Conservation (phyloP, 2,329 filamentous ascomycete species). For the Acrodontium crateriforme region DNA sequence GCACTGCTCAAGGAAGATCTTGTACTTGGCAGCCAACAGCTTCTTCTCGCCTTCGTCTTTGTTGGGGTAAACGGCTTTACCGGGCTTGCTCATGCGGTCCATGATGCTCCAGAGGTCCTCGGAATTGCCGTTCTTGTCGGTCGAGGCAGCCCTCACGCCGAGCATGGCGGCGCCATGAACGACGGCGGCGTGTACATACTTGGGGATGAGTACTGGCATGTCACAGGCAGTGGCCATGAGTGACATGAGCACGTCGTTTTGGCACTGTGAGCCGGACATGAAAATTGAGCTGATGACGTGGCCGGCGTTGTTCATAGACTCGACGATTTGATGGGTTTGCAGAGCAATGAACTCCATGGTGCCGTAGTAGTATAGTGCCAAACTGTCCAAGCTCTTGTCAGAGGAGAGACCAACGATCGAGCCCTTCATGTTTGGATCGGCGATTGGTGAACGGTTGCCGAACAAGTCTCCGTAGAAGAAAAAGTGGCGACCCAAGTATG, state of each 20-base stretch:
- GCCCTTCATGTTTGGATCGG: conserved; percentile 85
- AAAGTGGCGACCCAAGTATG: conserved; percentile 80
- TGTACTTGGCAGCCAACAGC: conserved; percentile 77
- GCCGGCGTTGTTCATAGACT: conserved; percentile 81
- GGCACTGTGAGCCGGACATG: conserved; percentile 97
- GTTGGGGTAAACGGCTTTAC: conserved; percentile 65
- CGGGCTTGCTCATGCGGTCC: conserved; percentile 93
- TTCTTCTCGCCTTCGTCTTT: conserved; percentile 60
- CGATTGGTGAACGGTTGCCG: conserved; percentile 88
- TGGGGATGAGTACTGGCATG: conserved; percentile 86
- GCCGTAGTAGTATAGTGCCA: conserved; percentile 85
- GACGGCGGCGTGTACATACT: conserved; percentile 88
- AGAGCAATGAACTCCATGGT: conserved; percentile 98
- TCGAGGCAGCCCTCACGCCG: conserved; percentile 89
- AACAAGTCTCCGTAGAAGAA: conserved; percentile 99
- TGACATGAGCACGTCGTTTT: conserved; percentile 83
- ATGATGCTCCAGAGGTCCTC: conserved; percentile 93
- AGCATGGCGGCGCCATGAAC: conserved; percentile 98
- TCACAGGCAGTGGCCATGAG: conserved; percentile 81
- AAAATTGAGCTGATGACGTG: conserved; percentile 87
- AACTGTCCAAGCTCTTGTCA: conserved; percentile 73
- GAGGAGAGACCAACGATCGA: conserved; percentile 74
- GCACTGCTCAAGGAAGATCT: conserved; percentile 90
- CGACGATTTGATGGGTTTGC: conserved; percentile 90
- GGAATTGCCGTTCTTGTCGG: conserved; percentile 59